These are phyloP conservation scores for Ogataea paradorogensis DNA, from an alignment of 805 yeast genomes.

Conservation along the genomic window DNA sequence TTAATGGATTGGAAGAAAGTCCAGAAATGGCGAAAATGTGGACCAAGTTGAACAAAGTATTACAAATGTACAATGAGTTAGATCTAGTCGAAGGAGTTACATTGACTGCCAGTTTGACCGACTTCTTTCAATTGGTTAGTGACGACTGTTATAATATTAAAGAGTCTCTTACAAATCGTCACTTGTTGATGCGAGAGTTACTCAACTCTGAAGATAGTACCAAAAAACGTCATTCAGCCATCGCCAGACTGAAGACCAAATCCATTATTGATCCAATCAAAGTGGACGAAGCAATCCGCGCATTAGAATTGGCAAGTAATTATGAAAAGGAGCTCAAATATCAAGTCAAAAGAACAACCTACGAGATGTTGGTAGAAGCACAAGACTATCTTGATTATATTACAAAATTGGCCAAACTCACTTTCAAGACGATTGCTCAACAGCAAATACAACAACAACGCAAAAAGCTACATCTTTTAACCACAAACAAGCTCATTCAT, in stretches of 20 bases:
- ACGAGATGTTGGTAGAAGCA: conserved; percentile 78
- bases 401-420: conserved; percentile 45
- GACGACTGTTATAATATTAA: conserved; percentile 84
- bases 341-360: conserved; percentile 78
- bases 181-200: conserved; percentile 86
- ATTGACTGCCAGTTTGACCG: conserved; percentile 73
- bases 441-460: conserved; percentile 84
- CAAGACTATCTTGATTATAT: conserved; percentile 55
- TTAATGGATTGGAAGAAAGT: conserved; percentile 43
- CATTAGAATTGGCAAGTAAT: conserved; percentile 74
- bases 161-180: conserved; percentile 90
- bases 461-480: conserved; percentile 67
- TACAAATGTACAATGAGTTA: conserved; percentile 71
- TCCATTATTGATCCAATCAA: conserved; percentile 79
- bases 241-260: conserved; percentile 66
- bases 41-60: conserved; percentile 69
- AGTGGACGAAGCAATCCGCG: conserved; percentile 84
- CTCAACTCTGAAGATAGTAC: conserved; percentile 75
- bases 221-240: conserved; percentile 64
- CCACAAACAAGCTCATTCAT: conserved; percentile 46
- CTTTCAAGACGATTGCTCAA: conserved; percentile 59
- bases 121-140: conserved; percentile 60
- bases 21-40: conserved; percentile 77
- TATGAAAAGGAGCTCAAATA: conserved; percentile 72
- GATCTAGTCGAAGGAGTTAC: conserved; percentile 67